Conservation (phyloP, 306 rosid species). For the Trifolium dubium region DNA sequence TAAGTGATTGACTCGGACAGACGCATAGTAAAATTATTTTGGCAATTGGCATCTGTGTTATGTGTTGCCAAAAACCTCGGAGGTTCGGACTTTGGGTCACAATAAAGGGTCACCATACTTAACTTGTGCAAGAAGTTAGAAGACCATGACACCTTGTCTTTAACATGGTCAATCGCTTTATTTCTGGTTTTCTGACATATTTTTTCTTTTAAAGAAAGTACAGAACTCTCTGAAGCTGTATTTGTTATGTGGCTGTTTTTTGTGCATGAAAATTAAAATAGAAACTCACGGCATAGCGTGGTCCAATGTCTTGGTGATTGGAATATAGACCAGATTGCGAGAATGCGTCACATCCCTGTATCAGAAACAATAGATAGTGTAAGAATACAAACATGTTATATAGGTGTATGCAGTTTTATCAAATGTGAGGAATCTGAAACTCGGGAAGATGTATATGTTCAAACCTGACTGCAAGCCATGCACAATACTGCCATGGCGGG, state of each 20-base stretch:
- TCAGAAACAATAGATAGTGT: slow-evolving; percentile 30
- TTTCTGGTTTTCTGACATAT: background rate
- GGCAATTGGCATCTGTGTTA: slow-evolving; percentile 10
- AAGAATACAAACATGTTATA: background rate
- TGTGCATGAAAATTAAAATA: slow-evolving; percentile 15
- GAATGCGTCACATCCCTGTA: slow-evolving; percentile 93
- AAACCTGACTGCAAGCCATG: slow-evolving; percentile 99
- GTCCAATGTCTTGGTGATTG: slow-evolving; percentile 96
- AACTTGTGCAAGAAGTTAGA: slow-evolving; percentile 5
- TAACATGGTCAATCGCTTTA: slow-evolving; percentile 9
- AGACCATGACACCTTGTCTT: background rate
- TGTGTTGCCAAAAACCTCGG: background rate
- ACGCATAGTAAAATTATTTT: background rate
- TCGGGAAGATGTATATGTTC: slow-evolving; percentile 36
- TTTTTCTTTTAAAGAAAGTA: background rate
- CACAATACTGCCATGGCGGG: slow-evolving; percentile 87
- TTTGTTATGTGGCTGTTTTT: slow-evolving; percentile 15
- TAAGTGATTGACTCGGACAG: slow-evolving; percentile 8
- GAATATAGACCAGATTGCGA: slow-evolving; percentile 94
- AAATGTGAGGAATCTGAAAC: slow-evolving; percentile 18
- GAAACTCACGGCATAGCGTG: slow-evolving; percentile 89
- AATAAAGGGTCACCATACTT: slow-evolving; percentile 22
- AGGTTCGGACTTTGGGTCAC: background rate
- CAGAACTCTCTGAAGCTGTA: background rate
- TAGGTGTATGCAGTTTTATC: background rate